Base-by-base conservation (phyloP, 2,329 filamentous ascomycete species). In the Scytalidium sp. region DNA sequence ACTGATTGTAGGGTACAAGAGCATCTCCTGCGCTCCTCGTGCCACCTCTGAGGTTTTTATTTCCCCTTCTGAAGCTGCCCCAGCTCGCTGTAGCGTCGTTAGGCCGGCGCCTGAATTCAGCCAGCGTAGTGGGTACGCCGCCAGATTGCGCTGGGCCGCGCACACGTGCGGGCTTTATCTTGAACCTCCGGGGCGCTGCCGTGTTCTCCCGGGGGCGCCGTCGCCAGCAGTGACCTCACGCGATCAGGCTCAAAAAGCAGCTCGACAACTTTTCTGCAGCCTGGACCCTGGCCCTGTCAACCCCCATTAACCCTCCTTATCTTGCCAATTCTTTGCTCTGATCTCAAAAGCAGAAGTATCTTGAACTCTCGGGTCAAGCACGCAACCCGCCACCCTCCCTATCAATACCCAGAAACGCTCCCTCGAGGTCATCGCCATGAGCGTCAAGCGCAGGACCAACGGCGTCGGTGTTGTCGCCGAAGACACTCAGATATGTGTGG, bases 401-500 rank as follows among this genome's bases (percentile, higher is more conserved):
- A 64, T 79, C 21, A 79, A 79, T 57, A 79, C 75, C 63, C 67
- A 68, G 43, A 74, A 78, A 56, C 79, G 73, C 60, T 69, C 76
- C 56, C 78, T 75, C 61, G 53, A 60, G 32, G 64, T 71, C 19
- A 78, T 79, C 56, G 64, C 72, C 1, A 58, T 68, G 1, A 76
- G 75, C 5, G 70, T 74, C 1, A 36, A n/a, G 32, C 32, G 32
- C 32, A 64, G 56, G 50, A 60, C 76, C 75, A 85, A 85, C 68
- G 84, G 87, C 59, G 74, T 82, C 62, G 87, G 86, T 64, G 80
- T 92, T 57, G 87, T 96, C 89, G 89, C 88, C 62, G 93, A 97
- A 76, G 91, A 97, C 71, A 93, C 90, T 53, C 90, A 89, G 70
- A 95, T 99, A 75, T 97, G 93, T 70, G 92, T 99, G 57, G 91